These are phyloP conservation scores for Populus euphratica DNA, from an alignment of 345 rosid genomes.

Conservation along the genomic window DNA sequence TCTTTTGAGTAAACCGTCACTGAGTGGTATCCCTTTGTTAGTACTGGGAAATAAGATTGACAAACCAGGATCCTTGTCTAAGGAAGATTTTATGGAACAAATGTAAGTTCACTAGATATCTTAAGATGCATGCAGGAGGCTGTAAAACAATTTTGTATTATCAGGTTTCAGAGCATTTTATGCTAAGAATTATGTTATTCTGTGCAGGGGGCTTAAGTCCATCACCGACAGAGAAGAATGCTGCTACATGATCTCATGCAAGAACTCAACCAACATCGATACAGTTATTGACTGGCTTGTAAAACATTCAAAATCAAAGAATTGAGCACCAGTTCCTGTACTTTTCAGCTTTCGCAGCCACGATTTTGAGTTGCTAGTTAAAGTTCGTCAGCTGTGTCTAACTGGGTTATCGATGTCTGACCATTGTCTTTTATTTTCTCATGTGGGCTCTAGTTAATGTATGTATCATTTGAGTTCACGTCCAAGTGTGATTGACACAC, in stretches of 20 bases:
- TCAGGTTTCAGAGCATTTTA: not conserved
- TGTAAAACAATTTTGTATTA: not conserved
- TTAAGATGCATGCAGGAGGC: not conserved
- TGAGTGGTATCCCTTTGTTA: constrained; percentile 60
- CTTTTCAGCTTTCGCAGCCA: constrained; percentile 1
- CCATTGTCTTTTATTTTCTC: constrained; percentile 8
- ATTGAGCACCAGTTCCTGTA: constrained; percentile 25
- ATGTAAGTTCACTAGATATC: constrained; percentile 38
- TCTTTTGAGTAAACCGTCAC: constrained; percentile 58
- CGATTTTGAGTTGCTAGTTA: not conserved
- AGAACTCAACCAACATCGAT: constrained; percentile 68
- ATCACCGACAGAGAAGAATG: constrained; percentile 60
- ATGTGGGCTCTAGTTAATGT: constrained; percentile 7
- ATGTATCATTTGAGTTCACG: constrained; percentile 10
- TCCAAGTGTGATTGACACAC: constrained; percentile 8
- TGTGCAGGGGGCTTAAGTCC: constrained; percentile 55
- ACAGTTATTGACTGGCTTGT: constrained; percentile 70
- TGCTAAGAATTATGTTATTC: not conserved
- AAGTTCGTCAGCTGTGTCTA: constrained; percentile 15
- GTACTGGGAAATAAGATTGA: constrained; percentile 75
- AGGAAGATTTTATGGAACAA: constrained; percentile 47
- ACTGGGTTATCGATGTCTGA: constrained; percentile 15
- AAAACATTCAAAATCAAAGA: constrained; percentile 67
- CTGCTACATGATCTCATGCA: constrained; percentile 73
- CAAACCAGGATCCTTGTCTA: constrained; percentile 59